These are phyloP conservation scores for Chaetomium sp. DNA, from an alignment of 2,329 filamentous ascomycete species.

Conservation along the genomic window DNA sequence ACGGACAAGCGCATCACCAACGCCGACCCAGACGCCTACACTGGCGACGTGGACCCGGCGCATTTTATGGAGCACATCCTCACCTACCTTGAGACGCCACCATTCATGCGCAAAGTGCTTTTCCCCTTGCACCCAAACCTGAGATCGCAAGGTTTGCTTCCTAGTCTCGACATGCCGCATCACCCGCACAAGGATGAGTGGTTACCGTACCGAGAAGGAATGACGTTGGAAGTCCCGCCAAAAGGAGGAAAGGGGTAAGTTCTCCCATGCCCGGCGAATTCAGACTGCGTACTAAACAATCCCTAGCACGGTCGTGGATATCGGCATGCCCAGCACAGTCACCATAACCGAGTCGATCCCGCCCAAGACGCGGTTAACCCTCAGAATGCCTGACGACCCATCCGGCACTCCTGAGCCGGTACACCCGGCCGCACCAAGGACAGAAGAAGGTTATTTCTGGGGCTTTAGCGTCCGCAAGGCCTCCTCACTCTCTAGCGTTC, in stretches of 20 bases:
- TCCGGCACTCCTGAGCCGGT: conserved; percentile 60
- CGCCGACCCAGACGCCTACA: conserved; percentile 59
- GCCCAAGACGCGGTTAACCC: conserved; percentile 70
- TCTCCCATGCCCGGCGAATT: neutral
- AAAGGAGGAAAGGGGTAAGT: conserved; percentile 43
- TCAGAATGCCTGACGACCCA: conserved; percentile 60
- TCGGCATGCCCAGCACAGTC: conserved; percentile 58
- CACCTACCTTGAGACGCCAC: conserved; percentile 80
- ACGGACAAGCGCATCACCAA: conserved; percentile 48
- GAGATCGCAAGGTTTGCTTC: conserved; percentile 69
- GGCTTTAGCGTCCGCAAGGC: conserved; percentile 73
- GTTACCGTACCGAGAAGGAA: conserved; percentile 78
- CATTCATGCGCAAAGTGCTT: conserved; percentile 73
- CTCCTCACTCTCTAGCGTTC: conserved; percentile 67
- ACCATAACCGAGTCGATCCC: conserved; percentile 64
- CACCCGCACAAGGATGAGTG: conserved; percentile 76
- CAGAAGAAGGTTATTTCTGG: conserved; percentile 83
- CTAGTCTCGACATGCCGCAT: conserved; percentile 81
- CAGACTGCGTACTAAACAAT: conserved; percentile 13
- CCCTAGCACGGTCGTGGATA: conserved; percentile 59
- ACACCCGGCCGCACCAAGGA: conserved; percentile 67
- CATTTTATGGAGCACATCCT: conserved; percentile 80
- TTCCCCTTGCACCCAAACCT: conserved; percentile 82
- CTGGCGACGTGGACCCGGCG: conserved; percentile 72
- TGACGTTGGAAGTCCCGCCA: conserved; percentile 57